Evolutionary conservation across 1,284 basidiomycete species (phyloP), one percentile per base, ranked within the genome.

Genomic region (Anthracocystis walkeri): DNA sequence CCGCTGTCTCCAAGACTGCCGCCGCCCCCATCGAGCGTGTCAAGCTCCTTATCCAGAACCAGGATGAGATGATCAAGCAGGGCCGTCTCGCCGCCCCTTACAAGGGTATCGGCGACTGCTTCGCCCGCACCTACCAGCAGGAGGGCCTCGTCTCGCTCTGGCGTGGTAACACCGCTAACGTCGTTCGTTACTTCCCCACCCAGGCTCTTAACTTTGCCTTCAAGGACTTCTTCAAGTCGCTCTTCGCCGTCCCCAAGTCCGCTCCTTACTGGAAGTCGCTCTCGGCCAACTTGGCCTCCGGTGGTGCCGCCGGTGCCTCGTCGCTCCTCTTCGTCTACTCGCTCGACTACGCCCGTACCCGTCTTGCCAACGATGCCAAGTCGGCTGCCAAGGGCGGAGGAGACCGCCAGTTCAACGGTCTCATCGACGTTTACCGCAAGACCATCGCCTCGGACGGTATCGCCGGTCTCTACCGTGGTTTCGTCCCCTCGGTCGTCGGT

Each of bases 51-150:
- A 80, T 85, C 83, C 84, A 85, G 81, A 85, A 85, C 78, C 84
- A 85, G 80, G 84, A 80, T 65, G 84, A 85, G 82, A 85, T 85
- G 82, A 84, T 85, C 81, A 84, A 84, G 81, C 84, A 84, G 79
- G 84, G 83, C 72, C 83, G 84, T 76, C 83, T 85, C 55, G 71
- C 84, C 50, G 49, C 72, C 51, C 83, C 83, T 57, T 85, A 85
- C 84, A 85, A 82, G 83, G 83, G 84, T 61, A 83, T 85, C 63
- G 82, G 82, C 61, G 84, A 85, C 82, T 83, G 82, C 81, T 85
- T 85, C 63, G 65, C 74, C 67, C 83, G 84, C 69, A 85, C 83
- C 73, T 83, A 83, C 83, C 79, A 82, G 77, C 76, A 75, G 73
- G 82, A 85, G 78, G 83, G 83, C 62, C 63, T 84, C 48, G 82